A percentile compares a stretch with the other conserved stretches of the same genome.
Evolutionary conservation across 495 filamentous ascomycete species (phyloP).

Genomic region (Aspergillus nanangensis): DNA sequence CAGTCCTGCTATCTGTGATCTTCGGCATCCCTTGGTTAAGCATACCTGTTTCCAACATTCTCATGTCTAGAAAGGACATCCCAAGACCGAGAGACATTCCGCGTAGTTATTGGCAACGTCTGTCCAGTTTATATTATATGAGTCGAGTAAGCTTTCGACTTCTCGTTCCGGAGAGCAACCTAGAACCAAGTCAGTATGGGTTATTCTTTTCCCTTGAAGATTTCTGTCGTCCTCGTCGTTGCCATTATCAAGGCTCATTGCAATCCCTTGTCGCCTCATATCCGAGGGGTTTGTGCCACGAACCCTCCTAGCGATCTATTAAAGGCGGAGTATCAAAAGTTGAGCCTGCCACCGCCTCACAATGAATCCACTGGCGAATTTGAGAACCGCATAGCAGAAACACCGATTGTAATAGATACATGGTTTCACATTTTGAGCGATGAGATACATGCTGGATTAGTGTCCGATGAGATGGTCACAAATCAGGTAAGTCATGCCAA

Average conservation of each 20-base stretch:
- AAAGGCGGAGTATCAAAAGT: slow-evolving; percentile 21
- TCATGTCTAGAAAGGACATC: not conserved
- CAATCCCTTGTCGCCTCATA: slow-evolving; percentile 12
- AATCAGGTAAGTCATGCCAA: slow-evolving; percentile 33
- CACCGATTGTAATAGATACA: slow-evolving; percentile 40
- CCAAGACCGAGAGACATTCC: too few species aligned
- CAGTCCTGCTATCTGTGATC: too few species aligned
- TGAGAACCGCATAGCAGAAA: slow-evolving; percentile 16
- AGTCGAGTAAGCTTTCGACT: too few species aligned
- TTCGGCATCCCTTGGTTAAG: slow-evolving; percentile 13
- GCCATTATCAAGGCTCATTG: slow-evolving; percentile 16
- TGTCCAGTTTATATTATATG: not conserved
- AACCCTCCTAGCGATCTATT: slow-evolving; percentile 27
- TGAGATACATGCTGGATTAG: slow-evolving; percentile 22
- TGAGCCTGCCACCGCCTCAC: slow-evolving; percentile 15
- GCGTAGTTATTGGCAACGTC: slow-evolving; percentile 10
- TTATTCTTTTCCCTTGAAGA: slow-evolving; percentile 20
- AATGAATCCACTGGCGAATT: slow-evolving; percentile 4
- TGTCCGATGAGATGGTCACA: slow-evolving; percentile 37
- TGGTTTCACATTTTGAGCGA: slow-evolving; percentile 47
- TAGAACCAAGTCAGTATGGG: too few species aligned
- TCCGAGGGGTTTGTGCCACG: slow-evolving; percentile 36
- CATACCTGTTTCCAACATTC: slow-evolving; percentile 9
- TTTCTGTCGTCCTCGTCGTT: slow-evolving; percentile 18
- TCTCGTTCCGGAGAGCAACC: too few species aligned